Evolutionary conservation across 345 rosid species (phyloP).

Genomic region (Microcos paniculata): DNA sequence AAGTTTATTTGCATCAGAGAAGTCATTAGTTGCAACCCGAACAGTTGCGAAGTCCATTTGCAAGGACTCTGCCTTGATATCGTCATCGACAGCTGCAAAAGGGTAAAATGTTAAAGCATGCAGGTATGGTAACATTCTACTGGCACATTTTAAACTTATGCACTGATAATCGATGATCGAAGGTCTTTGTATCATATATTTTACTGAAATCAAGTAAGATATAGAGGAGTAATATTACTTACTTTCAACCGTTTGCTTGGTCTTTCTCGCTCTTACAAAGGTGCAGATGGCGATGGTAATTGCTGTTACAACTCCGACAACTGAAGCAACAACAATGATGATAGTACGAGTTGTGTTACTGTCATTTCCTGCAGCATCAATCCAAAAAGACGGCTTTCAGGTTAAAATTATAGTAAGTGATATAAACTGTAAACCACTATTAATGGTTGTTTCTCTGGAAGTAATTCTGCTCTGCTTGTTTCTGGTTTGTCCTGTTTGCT

Average conservation of each 20-base stretch:
- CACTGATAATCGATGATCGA: too few relatives aligned
- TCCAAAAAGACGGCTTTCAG: too few relatives aligned
- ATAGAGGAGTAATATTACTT: too few relatives aligned
- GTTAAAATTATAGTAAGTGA: too few relatives aligned
- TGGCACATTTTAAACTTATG: too few relatives aligned
- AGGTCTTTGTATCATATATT: too few relatives aligned
- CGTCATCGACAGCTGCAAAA: conserved; percentile 9
- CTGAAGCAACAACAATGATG: conserved; percentile 16
- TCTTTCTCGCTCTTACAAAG: neutral
- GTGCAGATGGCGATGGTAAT: conserved; percentile 8
- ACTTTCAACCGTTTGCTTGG: neutral
- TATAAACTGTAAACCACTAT: too few relatives aligned
- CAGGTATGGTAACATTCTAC: neutral
- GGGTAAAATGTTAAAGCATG: neutral
- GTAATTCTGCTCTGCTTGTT: too few relatives aligned
- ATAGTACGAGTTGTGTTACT: neutral
- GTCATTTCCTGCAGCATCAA: conserved; percentile 15
- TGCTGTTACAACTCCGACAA: neutral
- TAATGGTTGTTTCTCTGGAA: too few relatives aligned
- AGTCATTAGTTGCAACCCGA: conserved; percentile 33
- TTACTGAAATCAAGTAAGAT: too few relatives aligned
- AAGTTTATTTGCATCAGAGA: conserved; percentile 35
- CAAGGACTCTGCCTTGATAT: conserved; percentile 16
- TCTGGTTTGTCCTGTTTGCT: too few relatives aligned
- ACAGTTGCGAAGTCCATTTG: conserved; percentile 25